Evolutionary conservation across 768 basidiomycete species (phyloP), one percentile per base, ranked within the genome.

Genomic region (Lactifluus pinguis): DNA sequence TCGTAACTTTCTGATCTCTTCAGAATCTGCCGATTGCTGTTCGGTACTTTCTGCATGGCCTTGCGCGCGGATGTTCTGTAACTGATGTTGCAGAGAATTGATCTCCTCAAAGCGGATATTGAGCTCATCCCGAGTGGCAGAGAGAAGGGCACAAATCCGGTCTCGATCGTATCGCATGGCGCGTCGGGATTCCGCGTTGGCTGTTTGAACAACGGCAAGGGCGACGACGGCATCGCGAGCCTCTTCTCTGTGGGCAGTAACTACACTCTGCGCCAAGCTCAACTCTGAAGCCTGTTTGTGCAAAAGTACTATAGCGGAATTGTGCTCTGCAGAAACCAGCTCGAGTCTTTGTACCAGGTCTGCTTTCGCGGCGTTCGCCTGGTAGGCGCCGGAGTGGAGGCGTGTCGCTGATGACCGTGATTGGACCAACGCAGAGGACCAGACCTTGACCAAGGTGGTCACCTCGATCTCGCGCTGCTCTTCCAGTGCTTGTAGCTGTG

Each of bases 381-480:
- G 59, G n/a, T 30, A 34, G 21, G 56, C 19, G n/a, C 30, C 36
- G 6, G 59, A 9, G 19, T 36, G 45, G 5, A 61, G 57, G 14
- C 25, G 53, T 1, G 13, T 17, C 17, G 42, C 34, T 34, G 60
- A 49, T 19, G 38, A 48, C 17, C 60, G 59, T 15, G 65, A 60
- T 32, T 59, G 42, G 13, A 48, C 36, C 30, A 66, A 55, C 2
- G 63, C 39, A 8, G 60, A 59, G 29, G 69, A 59, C 39, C 69
- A 65, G 25, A 69, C 60, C 13, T 57, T 49, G 13, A 75, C 67
- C 62, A 72, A 38, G 2, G 68, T 57, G 19, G 66, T 59, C 17
- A 69, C 48, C 61, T 73, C 72, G 25, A 19, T 34, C 6, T 70
- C 69, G 39, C 68, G 65, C 21, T 62, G 65, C 48, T 65, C 57